These are phyloP conservation scores for Fonsecaea pedrosoi DNA, from an alignment of 2,329 filamentous ascomycete species.

Conservation along the genomic window DNA sequence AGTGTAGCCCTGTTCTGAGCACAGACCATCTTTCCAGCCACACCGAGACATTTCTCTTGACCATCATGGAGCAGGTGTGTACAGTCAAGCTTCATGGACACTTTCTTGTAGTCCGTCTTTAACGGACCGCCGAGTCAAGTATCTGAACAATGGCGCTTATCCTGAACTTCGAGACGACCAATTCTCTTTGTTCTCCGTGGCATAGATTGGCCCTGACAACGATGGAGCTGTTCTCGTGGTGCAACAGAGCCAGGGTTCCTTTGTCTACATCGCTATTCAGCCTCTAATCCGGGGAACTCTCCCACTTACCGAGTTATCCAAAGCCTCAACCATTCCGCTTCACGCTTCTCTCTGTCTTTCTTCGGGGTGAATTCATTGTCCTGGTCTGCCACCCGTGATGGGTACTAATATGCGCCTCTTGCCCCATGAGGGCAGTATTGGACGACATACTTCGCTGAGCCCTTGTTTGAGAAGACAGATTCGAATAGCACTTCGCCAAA, in stretches of 20 bases:
- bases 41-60: not conserved
- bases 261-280: conserved; percentile 1
- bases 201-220: not conserved
- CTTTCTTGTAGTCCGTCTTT: not conserved
- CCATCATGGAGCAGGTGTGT: not conserved
- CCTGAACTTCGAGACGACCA: not conserved
- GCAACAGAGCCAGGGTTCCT: not conserved
- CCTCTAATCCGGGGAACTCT: conserved; percentile 3
- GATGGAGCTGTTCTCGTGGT: conserved; percentile 3
- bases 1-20: not conserved
- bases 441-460: not conserved
- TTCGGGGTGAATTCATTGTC: not conserved
- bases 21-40: not conserved
- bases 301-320: not conserved
- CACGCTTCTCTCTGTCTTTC: not conserved
- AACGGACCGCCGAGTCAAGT: not conserved
- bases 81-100: not conserved
- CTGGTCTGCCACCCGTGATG: not conserved
- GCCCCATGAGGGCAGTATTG: too few species aligned
- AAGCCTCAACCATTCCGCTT: not conserved
- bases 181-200: not conserved
- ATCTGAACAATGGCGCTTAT: not conserved
- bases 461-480: not conserved
- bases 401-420: not conserved
- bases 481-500: not conserved